Base-by-base conservation (phyloP, 202 grass and related monocot genomes). In the Saccharum hybrid region DNA sequence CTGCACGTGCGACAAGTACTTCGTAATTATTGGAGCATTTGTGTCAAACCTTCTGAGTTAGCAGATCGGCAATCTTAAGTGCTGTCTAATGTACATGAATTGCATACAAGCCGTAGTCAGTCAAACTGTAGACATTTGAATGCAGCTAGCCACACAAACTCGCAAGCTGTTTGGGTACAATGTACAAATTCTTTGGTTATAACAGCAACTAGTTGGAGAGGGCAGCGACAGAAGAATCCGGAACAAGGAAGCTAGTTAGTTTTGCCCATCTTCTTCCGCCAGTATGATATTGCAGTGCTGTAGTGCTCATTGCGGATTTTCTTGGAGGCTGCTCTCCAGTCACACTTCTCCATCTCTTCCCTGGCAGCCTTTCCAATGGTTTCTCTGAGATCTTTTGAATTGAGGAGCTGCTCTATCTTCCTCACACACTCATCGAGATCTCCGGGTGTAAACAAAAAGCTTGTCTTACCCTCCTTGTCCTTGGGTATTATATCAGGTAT, bases 271-370 rank as follows among this genome's bases (percentile, higher is more conserved):
- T 94, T 93, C 84, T 93, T 91, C 70, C 87, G 82, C 96, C 96
- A 94, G 78, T 88, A 96, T 46, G 36, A 82, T 63, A 88, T 83
- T 0, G 96, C 96, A 5, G 89, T 89, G 72, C 77, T 84, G 90
- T 98, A 98, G 71, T 95, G 91, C 78, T 98, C 91, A 8, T 98
- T 90, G 74, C 96, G 93, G 79, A 98, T 98, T 56, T 83, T 88
- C 67, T 86, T 88, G 0, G 92, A 91, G 77, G 96, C 96, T 14
- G 89, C 91, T 77, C 83, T 90, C 96, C 96, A 96, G 48, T 98
- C 93, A 8, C 88, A 93, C 41, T 89, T 98, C 89, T 96, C 93
- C 72, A 90, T 98, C 77, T 95, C 96, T 62, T 96, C 93, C 67
- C 96, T 88, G 8, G 93, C 96, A 16, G 89, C 87, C 56, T 76